These are phyloP conservation scores for Zygoascus tannicola DNA, from an alignment of 805 yeast species.

Conservation along the genomic window DNA sequence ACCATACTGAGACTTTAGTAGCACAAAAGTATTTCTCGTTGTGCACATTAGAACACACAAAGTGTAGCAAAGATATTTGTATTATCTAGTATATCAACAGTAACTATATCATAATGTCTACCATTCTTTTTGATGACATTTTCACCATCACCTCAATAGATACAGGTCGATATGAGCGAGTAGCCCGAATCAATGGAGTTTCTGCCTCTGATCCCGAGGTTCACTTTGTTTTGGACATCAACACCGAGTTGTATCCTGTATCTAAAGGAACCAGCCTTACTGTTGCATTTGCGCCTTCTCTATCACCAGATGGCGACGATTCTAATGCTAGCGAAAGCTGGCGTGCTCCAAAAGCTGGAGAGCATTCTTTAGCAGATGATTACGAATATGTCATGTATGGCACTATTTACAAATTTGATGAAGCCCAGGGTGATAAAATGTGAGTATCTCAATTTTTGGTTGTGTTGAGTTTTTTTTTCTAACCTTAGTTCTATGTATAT, in stretches of 20 bases:
- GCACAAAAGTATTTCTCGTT: no score
- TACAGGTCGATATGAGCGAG: conserved; percentile 84
- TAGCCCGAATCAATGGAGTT: conserved; percentile 77
- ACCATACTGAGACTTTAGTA: neutral
- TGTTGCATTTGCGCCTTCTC: conserved; percentile 72
- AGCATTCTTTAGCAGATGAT: conserved; percentile 85
- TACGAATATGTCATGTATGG: conserved; percentile 98
- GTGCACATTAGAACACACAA: no score
- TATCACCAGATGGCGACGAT: conserved; percentile 41
- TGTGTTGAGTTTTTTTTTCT: neutral
- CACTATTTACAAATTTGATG: conserved; percentile 93
- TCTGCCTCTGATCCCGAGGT: conserved; percentile 76
- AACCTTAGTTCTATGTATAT: conserved; percentile 69
- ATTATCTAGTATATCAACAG: no score
- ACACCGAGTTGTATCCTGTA: conserved; percentile 87
- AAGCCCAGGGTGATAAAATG: conserved; percentile 50
- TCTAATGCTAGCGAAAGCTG: conserved; percentile 41
- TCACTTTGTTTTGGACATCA: conserved; percentile 78
- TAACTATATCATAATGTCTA: conserved; percentile 49
- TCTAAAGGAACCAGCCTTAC: conserved; percentile 67
- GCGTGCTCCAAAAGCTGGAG: conserved; percentile 79
- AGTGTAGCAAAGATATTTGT: no score
- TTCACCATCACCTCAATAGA: conserved; percentile 80
- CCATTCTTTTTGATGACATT: conserved; percentile 86
- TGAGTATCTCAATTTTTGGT: conserved; percentile 15